Conservation (phyloP, 2,329 filamentous ascomycete genomes). For the Paraphaeosphaeria sporulosa region DNA sequence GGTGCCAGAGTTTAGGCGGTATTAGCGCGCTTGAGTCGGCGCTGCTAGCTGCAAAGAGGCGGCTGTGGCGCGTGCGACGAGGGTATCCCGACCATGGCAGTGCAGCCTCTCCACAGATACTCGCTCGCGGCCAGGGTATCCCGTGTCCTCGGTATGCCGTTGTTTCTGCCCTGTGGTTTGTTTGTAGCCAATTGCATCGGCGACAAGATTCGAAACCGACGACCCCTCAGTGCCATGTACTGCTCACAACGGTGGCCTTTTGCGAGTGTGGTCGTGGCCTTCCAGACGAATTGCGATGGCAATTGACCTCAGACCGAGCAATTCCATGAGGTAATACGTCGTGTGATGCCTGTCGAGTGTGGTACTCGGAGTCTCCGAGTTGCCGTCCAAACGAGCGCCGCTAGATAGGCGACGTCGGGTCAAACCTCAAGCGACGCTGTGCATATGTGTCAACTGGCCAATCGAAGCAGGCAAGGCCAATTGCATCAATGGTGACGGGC, state of each 20-base stretch:
- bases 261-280: too few relatives aligned
- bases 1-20: slow-evolving; percentile 9
- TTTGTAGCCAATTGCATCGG: too few relatives aligned
- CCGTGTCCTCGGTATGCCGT: neutral
- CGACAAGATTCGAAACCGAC: too few relatives aligned
- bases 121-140: neutral
- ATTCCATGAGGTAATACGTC: too few relatives aligned
- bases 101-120: neutral
- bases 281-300: too few relatives aligned
- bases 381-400: neutral
- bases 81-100: slow-evolving; percentile 3
- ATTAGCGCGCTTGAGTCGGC: slow-evolving; percentile 9
- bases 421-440: neutral
- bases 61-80: slow-evolving; percentile 2
- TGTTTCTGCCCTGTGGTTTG: neutral
- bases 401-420: neutral
- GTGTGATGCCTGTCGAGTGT: too few relatives aligned
- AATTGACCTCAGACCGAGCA: too few relatives aligned
- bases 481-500: too few relatives aligned
- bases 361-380: neutral
- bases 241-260: too few relatives aligned
- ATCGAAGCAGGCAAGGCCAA: too few relatives aligned
- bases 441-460: neutral
- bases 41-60: neutral
- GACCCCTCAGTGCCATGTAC: too few relatives aligned